Evolutionary conservation across 1,139 yeast genomes (phyloP), one percentile per base, ranked within the genome.

Genomic region (Pichia cactophila): DNA sequence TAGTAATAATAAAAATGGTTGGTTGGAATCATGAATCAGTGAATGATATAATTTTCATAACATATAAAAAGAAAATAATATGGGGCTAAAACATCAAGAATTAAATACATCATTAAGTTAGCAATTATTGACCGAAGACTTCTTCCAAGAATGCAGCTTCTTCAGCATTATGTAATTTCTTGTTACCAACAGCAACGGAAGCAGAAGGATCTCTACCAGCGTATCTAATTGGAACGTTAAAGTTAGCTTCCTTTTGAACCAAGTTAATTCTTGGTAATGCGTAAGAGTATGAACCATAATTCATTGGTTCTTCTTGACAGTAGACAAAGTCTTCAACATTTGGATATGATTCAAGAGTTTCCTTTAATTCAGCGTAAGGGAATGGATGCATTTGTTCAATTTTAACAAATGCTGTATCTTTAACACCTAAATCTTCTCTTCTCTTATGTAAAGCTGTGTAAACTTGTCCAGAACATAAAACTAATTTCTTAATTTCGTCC

Each of bases 181-280:
- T 94, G 57, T 87, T 75, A 73, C 99, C 99, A 60, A 98, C 96
- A 63, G 99, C 98, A 64, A 92, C 96, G 55, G 96, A 84, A 49
- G 97, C 97, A 67, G 92, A 83, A 67, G 98, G 98, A 67, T 86
- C 88, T 80, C 99, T 89, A 66, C 98, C 98, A 61, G 95, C 95
- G 67, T 87, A 92, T 73, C 97, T 84, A 57, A 86, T 66, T 33
- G 67, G 63, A 65, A 75, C 71, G 70, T 85, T 83, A 55, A 76
- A 73, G 47, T 80, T 78, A 53, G 96, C 85, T 72, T 87, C 87
- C 57, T 75, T 77, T 68, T 92, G 70, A 43, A 83, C 77, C 45
- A 95, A 86, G 54, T 73, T 71, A 53, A 92, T 69, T 74, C 98
- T 86, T 67, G 97, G 98, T 56, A 77, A 74, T 53, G 75, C 89